Evolutionary conservation across 108 stramenopile species (phyloP), one percentile per base, ranked within the genome.

Genomic region (Aurantiochytrium sp.): DNA sequence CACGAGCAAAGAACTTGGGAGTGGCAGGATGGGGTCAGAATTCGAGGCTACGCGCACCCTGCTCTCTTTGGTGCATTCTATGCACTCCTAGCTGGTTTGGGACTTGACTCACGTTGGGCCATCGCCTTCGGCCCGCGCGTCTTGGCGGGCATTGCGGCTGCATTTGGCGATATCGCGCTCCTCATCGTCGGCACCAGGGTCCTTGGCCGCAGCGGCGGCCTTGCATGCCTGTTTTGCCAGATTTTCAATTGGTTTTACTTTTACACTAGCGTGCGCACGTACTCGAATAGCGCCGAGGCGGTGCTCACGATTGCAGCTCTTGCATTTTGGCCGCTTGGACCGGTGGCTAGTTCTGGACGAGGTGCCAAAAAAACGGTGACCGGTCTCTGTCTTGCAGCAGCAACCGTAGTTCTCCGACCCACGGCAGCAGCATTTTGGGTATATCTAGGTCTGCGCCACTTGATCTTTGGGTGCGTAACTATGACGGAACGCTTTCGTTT

Each of bases 1-100:
- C 14, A 42, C 64, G 42, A 8, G 14, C 35, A 4, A 43, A 53
- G 45, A 23, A 83, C 76, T 6, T 83, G 76, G 76, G 76, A 83
- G 28, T 83, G 76, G 76, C 49, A 83, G 25, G 45, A 47, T 12
- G 49, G 51, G 2, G 51, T 83, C 6, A 12, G 23, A 12, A 83
- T 83, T 25, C 45, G 76, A 23, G 76, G 76, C 23, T 83, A 83
- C 28, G 76, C 76, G 45, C 76, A 83, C 51, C 76, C 76, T 83
- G 18, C 23, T 6, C 45, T 83, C 51, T 83, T 83, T 53, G 76
- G 43, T 6, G n/a, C 10, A 6, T 53, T 83, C 76, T 83, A 83
- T 45, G 12, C 18, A 35, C 23, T 83, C 10, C 4, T 53, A 6
- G 28, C 8, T 6, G 18, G 25, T 6, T 53, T 83, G 19, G 76